These are phyloP conservation scores for Diospyros kaki DNA, from an alignment of 148 eudicot genomes.

Conservation along the genomic window DNA sequence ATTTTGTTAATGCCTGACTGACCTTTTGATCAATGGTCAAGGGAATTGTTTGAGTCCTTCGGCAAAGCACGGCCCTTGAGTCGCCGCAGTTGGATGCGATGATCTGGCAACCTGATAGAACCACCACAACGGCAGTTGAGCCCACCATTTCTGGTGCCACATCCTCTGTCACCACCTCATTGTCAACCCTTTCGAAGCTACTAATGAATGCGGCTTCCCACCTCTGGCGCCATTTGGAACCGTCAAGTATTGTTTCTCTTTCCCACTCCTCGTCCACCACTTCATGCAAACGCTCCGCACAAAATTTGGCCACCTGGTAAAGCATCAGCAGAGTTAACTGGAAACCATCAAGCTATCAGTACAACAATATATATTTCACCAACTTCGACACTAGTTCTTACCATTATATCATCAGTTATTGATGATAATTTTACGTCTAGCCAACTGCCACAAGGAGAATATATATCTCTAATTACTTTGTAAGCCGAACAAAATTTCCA, in stretches of 20 bases:
- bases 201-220: slow-evolving; percentile 48
- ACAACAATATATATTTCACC: too few species aligned
- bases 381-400: too few species aligned
- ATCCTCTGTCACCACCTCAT: slow-evolving; percentile 40
- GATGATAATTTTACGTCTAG: too few species aligned
- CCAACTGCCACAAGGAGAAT: too few species aligned
- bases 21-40: slow-evolving; percentile 85
- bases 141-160: slow-evolving; percentile 63
- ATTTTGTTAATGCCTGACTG: slow-evolving; percentile 3
- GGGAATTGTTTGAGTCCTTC: slow-evolving; percentile 63
- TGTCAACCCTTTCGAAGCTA: slow-evolving; percentile 53
- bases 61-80: slow-evolving; percentile 73
- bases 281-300: slow-evolving; percentile 62
- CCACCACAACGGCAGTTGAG: slow-evolving; percentile 76
- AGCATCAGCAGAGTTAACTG: background rate
- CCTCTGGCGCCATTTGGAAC: slow-evolving; percentile 48
- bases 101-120: slow-evolving; percentile 75
- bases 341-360: background rate
- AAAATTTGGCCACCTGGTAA: slow-evolving; percentile 60
- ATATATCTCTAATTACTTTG: too few species aligned
- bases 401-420: too few species aligned
- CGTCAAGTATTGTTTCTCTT: slow-evolving; percentile 18
- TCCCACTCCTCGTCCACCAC: slow-evolving; percentile 58
- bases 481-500: too few species aligned
- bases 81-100: slow-evolving; percentile 78